A percentile compares a stretch with the other conserved stretches of the same genome.
These are phyloP conservation scores for Circinella minor DNA, from an alignment of 371 early-diverging fungal genomes.

Conservation along the genomic window DNA sequence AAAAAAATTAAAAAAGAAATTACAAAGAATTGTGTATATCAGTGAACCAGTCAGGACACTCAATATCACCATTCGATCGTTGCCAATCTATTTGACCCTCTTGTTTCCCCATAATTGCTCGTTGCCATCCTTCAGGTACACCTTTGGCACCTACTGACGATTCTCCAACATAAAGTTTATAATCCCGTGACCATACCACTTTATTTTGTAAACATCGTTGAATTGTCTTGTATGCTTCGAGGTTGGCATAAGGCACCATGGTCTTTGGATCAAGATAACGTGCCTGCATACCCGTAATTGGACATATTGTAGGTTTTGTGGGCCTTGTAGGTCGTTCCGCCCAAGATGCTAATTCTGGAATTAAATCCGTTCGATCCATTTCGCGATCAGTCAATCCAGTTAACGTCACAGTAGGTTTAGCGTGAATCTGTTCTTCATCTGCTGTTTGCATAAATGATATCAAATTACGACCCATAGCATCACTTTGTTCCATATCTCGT, in stretches of 20 bases:
- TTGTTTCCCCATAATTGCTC: slow-evolving; percentile 14
- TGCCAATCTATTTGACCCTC: slow-evolving; percentile 11
- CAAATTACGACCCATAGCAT: slow-evolving; percentile 42
- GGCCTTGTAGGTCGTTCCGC: slow-evolving; percentile 37
- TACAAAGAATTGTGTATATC: not conserved
- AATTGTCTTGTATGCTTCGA: slow-evolving; percentile 60
- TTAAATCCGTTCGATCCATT: slow-evolving; percentile 41
- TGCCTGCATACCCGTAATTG: slow-evolving; percentile 71
- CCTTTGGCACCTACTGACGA: slow-evolving; percentile 37
- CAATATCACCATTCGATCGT: slow-evolving; percentile 5
- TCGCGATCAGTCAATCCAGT: slow-evolving; percentile 32
- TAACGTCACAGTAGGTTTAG: slow-evolving; percentile 12
- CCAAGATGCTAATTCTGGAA: slow-evolving; percentile 38
- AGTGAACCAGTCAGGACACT: slow-evolving; percentile 16
- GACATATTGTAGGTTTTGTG: slow-evolving; percentile 51
- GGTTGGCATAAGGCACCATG: slow-evolving; percentile 67
- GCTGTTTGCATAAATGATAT: slow-evolving; percentile 40
- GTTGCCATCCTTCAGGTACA: slow-evolving; percentile 45
- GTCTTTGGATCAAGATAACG: slow-evolving; percentile 69
- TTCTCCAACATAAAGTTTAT: slow-evolving; percentile 35
- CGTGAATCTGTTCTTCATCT: slow-evolving; percentile 5
- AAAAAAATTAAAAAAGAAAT: too few relatives aligned
- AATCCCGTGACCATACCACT: slow-evolving; percentile 47
- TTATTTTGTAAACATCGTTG: slow-evolving; percentile 38
- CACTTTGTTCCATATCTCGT: slow-evolving; percentile 30